Conservation (phyloP, 2,329 filamentous ascomycete species). For the Aspergillus pseudotamarii region DNA sequence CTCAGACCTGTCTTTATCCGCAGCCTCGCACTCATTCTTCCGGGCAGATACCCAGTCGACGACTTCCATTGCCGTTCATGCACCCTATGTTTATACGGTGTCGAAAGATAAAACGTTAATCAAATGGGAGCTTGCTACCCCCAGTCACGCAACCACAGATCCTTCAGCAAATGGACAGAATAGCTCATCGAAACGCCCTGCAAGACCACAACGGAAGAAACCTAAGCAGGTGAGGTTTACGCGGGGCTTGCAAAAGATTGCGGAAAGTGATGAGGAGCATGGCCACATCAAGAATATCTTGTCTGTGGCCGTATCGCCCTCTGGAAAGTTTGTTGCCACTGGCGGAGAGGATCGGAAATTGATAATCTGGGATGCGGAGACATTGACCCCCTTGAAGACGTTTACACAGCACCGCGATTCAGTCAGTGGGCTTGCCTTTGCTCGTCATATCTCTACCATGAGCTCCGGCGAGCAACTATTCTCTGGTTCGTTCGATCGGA, state of each 20-base stretch:
- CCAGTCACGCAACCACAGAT: conserved; percentile 30
- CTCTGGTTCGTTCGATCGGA: conserved; percentile 85
- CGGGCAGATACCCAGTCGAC: conserved; percentile 76
- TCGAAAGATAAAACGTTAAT: conserved; percentile 81
- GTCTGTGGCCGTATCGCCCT: conserved; percentile 81
- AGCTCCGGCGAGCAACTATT: conserved; percentile 78
- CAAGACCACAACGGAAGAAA: conserved; percentile 45
- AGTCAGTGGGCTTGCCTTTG: conserved; percentile 82
- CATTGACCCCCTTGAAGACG: conserved; percentile 75
- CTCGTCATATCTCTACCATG: conserved; percentile 66
- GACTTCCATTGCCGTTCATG: conserved; percentile 77
- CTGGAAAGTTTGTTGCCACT: conserved; percentile 88
- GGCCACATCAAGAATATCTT: conserved; percentile 82
- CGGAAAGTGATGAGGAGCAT: conserved; percentile 53
- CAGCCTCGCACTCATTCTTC: conserved; percentile 71
- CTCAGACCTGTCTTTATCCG: conserved; percentile 68
- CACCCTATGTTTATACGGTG: conserved; percentile 83
- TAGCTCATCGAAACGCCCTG: conserved; percentile 65
- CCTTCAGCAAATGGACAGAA: conserved; percentile 62
- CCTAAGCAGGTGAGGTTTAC: conserved; percentile 54
- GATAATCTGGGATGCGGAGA: conserved; percentile 83
- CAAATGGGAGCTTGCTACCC: conserved; percentile 80
- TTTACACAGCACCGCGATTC: conserved; percentile 92
- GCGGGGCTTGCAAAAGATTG: conserved; percentile 45
- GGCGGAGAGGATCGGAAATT: conserved; percentile 83